Percentiles rank a stretch among this genome's conserved stretches.
These are phyloP conservation scores for Neonectria neomacrospora DNA, from an alignment of 2,329 filamentous ascomycete genomes.

Conservation along the genomic window DNA sequence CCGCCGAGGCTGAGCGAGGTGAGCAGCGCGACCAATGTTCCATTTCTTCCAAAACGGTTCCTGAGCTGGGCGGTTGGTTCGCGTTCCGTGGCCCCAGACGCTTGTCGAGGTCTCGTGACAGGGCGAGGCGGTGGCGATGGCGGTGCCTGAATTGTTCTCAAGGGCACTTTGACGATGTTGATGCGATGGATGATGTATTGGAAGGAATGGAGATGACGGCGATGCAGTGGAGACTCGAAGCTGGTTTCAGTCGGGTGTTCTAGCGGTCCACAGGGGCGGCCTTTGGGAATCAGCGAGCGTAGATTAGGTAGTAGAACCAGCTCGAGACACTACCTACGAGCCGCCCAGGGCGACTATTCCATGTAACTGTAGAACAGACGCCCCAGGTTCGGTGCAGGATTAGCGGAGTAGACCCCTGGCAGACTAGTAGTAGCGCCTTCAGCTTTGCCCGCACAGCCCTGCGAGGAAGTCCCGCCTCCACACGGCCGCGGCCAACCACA, in stretches of 20 bases:
- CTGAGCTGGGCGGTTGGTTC: background rate
- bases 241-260: no score
- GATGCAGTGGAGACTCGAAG: background rate
- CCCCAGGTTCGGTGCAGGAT: no score
- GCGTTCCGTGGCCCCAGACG: background rate
- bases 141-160: no score
- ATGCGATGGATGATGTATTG: background rate
- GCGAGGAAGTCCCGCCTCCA: background rate
- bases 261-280: no score
- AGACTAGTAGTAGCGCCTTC: background rate
- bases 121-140: background rate
- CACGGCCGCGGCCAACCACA: background rate
- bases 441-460: constrained; percentile 4
- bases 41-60: background rate
- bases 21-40: background rate
- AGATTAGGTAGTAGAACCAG: no score
- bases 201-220: background rate
- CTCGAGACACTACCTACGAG: no score
- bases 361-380: no score
- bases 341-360: no score
- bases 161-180: background rate
- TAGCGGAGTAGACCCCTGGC: no score
- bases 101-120: constrained; percentile 2
- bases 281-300: background rate
- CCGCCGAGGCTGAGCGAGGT: background rate